These are phyloP conservation scores for Tremella mesenterica DNA, from an alignment of 768 basidiomycete genomes.

Conservation along the genomic window DNA sequence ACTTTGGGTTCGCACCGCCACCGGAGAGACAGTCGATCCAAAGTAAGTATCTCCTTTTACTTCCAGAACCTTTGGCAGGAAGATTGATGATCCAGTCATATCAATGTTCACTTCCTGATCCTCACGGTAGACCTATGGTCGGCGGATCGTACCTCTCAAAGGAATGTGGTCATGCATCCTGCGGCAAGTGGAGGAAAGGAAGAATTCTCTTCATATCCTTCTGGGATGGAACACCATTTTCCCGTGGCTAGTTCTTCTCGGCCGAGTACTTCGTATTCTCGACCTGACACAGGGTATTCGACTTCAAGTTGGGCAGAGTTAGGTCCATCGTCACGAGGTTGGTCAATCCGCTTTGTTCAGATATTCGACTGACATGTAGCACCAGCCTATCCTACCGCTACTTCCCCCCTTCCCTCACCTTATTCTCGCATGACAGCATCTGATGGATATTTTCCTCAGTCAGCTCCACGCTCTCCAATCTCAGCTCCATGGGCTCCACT, in stretches of 20 bases:
- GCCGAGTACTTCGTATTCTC: slow-evolving; percentile 1
- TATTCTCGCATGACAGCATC: neutral
- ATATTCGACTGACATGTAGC: too few species aligned
- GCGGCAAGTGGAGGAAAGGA: slow-evolving; percentile 49
- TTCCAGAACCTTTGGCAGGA: slow-evolving; percentile 3
- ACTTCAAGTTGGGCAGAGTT: too few species aligned
- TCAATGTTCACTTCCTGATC: slow-evolving; percentile 80
- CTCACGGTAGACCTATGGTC: slow-evolving; percentile 93
- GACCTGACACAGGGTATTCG: neutral
- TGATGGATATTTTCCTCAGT: neutral
- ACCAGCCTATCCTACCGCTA: neutral
- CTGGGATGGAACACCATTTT: slow-evolving; percentile 11
- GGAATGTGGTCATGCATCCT: slow-evolving; percentile 82
- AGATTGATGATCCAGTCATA: slow-evolving; percentile 52
- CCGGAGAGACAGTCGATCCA: slow-evolving; percentile 22
- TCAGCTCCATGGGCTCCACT: neutral
- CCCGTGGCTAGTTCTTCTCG: too few species aligned
- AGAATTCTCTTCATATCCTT: slow-evolving; percentile 7
- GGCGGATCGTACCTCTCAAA: slow-evolving; percentile 66
- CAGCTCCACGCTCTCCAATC: neutral
- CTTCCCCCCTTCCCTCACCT: neutral
- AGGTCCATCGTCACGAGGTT: too few species aligned
- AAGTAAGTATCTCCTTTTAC: slow-evolving; percentile 9
- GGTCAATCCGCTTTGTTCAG: too few species aligned
- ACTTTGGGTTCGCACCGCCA: slow-evolving; percentile 45